phyloP scores from a whole-genome alignment of 345 rosid genomes.

The Hibiscus syriacus region DNA sequence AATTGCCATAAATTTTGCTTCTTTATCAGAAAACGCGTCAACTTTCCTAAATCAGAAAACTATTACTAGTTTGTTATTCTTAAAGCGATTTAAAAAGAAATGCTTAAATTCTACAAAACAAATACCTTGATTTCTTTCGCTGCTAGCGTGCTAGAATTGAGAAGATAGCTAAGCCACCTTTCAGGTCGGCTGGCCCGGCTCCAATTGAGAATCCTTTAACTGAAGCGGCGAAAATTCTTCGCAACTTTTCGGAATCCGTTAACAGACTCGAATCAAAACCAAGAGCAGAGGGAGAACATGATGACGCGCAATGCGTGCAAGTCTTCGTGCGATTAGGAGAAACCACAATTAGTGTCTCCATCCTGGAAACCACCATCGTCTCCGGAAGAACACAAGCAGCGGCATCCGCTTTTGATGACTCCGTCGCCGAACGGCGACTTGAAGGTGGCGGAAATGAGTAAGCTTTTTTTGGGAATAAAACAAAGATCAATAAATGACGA shows the following conservation, averaged over 20 bases:
- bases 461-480: background rate
- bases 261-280: constrained; percentile 24
- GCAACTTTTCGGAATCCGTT: constrained; percentile 51
- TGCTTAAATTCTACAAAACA: background rate
- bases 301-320: constrained; percentile 34
- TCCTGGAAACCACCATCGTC: constrained; percentile 21
- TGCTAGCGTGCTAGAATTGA: constrained; percentile 58
- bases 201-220: constrained; percentile 85
- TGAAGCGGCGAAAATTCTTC: constrained; percentile 57
- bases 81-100: background rate
- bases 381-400: constrained; percentile 14
- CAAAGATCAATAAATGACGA: background rate
- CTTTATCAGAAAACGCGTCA: constrained; percentile 51
- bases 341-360: background rate
- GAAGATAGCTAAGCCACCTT: constrained; percentile 88
- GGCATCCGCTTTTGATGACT: constrained; percentile 14
- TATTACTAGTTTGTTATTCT: background rate
- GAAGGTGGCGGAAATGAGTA: constrained; percentile 21
- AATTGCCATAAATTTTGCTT: constrained; percentile 57
- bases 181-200: constrained; percentile 80
- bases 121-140: constrained; percentile 52
- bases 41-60: constrained; percentile 36
- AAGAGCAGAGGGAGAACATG: constrained; percentile 19
- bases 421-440: constrained; percentile 24
- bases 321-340: constrained; percentile 10